Evolutionary conservation across 352 stramenopile genomes (phyloP), one percentile per base, ranked within the genome.

Genomic region (Phytophthora podocarpi): DNA sequence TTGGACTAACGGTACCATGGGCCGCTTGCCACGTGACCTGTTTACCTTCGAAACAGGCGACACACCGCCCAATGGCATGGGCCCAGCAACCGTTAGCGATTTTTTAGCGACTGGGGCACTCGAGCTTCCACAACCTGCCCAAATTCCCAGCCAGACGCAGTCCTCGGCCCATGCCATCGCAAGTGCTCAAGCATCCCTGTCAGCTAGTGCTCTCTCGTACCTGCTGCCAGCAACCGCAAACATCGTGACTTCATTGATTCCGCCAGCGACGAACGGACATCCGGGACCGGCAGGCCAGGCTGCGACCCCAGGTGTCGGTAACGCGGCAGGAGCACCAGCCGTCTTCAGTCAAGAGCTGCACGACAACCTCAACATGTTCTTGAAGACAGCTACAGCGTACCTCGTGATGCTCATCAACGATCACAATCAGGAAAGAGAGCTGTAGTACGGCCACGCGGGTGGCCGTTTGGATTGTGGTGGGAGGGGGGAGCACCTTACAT

Each of bases 371-470:
- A 77, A 77, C 52, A 66, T 64, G 64, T 77, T 77, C 40, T 34
- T 77, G 59, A 77, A 77, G 45, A 77, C 68, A 2, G 68, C 68
- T 12, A 77, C 68, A 21, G 60, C 64, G 5, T 77, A 77, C 18
- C 53, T 77, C n/a, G 49, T 67, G 53, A 77, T 77, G 68, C 64
- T 71, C 49, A 74, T 77, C 41, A 71, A 67, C 31, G 65, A 77
- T 43, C 68, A 64, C 58, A 71, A 67, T 26, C 47, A 66, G 30
- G 34, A 43, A 32, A 39, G 23, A 39, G 42, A 56, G 21, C 12
- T 61, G 24, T 66, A 67, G 31, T 1, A 2, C 27, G 26, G 27
- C 13, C 18, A 20, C 39, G 26, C n/a, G 16, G 10, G 35, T n/a
- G n/a, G 5, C 9, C 35, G 18, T 43, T 57, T 24, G 32, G 24